Base-by-base conservation (phyloP, 2,329 filamentous ascomycete genomes). In the Penicillium sp. region DNA sequence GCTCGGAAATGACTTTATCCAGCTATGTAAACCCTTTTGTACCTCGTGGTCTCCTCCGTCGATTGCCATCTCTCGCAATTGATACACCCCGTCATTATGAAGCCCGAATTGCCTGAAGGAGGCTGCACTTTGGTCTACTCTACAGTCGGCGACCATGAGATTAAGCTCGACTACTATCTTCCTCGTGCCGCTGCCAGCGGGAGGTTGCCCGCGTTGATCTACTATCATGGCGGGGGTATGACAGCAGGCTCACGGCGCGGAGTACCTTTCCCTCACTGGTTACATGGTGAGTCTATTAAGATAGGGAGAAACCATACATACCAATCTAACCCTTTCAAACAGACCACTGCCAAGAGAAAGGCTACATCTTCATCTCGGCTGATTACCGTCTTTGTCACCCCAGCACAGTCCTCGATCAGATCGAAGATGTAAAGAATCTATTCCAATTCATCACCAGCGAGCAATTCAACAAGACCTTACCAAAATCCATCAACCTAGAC, bases 201-300 rank as follows among this genome's bases (percentile, higher is more conserved):
- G 2, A 40, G 23, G 9, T 49, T 60, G 4, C 59, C 59, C 9
- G 60, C 60, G 1, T 41, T 61, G 8, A 56, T 63, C 42, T 61
- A 60, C 46, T 63, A 61, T 23, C 60, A 63, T 30, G 60, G 60
- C 10, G 60, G 60, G 17, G 60, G 60, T 6, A 63, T 63, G 60
- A 56, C 59, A 1, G 57, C 60, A 3, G 60, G 60, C 3, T 61
- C 54, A n/a, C 51, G 60, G 7, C 53, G 59, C 4, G 44, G 44
- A 6, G 23, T 33, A 6, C 34, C 18, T 5, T 52, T 55, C 13
- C 57, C 53, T 1, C 26, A 29, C 8, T 63, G 59, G 60, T 33
- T 63, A 24, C 55, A 60, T 36, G 45, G 59, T 61, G 43, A 7
- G 47, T 42, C n/a, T n/a, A n/a, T n/a, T n/a, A n/a, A n/a, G n/a